phyloP scores from a whole-genome alignment of 2,329 filamentous ascomycete genomes.

The Escovopsis sp. region DNA sequence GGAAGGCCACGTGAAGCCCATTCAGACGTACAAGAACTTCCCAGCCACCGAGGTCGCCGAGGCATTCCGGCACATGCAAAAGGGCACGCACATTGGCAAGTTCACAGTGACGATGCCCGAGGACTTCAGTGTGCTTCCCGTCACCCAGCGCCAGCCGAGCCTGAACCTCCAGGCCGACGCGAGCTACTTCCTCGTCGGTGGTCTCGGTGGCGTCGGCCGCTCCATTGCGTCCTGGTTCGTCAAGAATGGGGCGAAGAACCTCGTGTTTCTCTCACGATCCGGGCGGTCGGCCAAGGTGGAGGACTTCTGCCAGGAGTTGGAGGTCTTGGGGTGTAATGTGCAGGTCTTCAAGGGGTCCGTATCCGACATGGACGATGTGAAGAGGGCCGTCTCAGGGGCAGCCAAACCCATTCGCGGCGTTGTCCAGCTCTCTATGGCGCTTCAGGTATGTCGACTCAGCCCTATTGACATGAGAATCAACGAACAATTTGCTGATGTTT shows the following conservation, averaged over 20 bases:
- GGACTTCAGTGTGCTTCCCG: neutral
- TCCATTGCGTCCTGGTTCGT: constrained; percentile 8
- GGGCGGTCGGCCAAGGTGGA: neutral
- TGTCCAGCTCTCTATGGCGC: constrained; percentile 23
- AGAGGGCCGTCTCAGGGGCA: constrained; percentile 1
- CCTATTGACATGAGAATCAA: neutral
- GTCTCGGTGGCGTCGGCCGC: constrained; percentile 9
- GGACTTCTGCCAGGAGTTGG: constrained; percentile 9
- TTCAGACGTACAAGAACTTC: constrained; percentile 6
- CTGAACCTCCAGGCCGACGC: constrained; percentile 3
- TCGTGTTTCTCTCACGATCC: constrained; percentile 11
- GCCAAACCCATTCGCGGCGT: constrained; percentile 19
- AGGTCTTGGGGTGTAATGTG: constrained; percentile 7
- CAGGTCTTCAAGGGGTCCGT: constrained; percentile 9
- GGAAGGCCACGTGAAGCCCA: constrained; percentile 2
- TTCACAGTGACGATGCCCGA: constrained; percentile 6
- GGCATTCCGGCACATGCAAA: constrained; percentile 9
- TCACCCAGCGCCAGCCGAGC: neutral
- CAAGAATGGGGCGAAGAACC: constrained; percentile 12
- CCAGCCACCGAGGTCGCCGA: constrained; percentile 5
- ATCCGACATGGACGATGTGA: constrained; percentile 3
- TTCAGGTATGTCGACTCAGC: constrained; percentile 1
- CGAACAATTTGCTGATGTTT: too few relatives aligned
- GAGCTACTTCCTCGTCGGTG: constrained; percentile 10
- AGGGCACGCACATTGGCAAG: constrained; percentile 9